Base-by-base conservation (phyloP, 2,329 filamentous ascomycete genomes). In the Neopestalotiopsis sp. region DNA sequence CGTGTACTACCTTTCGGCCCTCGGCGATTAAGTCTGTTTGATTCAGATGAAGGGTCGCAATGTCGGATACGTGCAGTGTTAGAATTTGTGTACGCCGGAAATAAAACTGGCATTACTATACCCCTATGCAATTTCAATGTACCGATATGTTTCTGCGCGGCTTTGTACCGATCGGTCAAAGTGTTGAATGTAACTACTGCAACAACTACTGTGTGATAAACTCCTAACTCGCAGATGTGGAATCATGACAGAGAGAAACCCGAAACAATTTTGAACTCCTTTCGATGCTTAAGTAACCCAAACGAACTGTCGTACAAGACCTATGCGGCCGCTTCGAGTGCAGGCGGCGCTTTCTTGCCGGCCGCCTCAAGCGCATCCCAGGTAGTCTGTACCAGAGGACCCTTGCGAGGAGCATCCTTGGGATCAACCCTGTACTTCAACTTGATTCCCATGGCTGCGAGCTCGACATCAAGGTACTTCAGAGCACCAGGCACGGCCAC, bases 401-500 rank as follows among this genome's bases (percentile, higher is more conserved):
- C 85, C 78, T 86, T 88, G 64, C 87, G 83, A 67, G 87, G 84
- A 74, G 85, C 87, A 74, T 98, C 92, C 80, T 92, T 91, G 79
- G 82, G 83, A 73, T 86, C 85, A 57, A 90, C 81, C 68, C 83
- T 83, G 75, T 97, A 98, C 86, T 94, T 97, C 83, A 99, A 89
- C 83, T 94, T 92, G 67, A 99, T 91, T 66, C 96, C 96, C 96
- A 99, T 99, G 68, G 94, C 94, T 45, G 95, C 94, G 75, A 99
- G 84, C 82, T 99, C 96, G 24, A 97, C 95, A 82, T 99, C 96
- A 73, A 99, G 83, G 84, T 92, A 98, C 82, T 93, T 94, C 80
- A 99, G 83, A 67, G 97, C 96, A 72, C 95, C 95, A 0, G 96
- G 96, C 17, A 99, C 93, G 67, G 94, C 95, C 45, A 99, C 94